Conservation (phyloP, 306 rosid genomes). For the Dalbergia oliveri region DNA sequence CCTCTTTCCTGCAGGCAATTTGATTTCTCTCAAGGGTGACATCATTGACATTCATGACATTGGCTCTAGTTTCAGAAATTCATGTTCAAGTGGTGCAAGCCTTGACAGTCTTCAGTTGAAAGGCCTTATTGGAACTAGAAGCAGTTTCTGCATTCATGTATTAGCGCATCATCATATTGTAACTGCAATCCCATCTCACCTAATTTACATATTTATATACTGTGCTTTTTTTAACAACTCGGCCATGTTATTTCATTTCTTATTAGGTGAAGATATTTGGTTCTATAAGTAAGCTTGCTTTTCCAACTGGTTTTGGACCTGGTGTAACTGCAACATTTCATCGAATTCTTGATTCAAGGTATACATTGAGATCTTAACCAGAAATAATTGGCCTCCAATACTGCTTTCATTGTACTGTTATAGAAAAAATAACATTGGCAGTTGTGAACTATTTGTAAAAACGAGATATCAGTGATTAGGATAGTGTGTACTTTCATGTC, state of each 20-base stretch:
- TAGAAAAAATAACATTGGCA: constrained; percentile 8
- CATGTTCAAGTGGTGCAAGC: constrained; percentile 54
- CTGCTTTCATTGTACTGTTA: constrained; percentile 29
- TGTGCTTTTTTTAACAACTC: constrained; percentile 30
- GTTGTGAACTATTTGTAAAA: constrained; percentile 20
- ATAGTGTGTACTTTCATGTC: constrained; percentile 26
- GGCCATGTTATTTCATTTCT: constrained; percentile 40
- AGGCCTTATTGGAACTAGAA: constrained; percentile 51
- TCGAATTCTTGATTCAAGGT: constrained; percentile 82
- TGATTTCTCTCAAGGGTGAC: constrained; percentile 65
- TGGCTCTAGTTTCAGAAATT: constrained; percentile 50
- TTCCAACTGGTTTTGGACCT: constrained; percentile 87
- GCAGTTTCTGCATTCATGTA: constrained; percentile 74
- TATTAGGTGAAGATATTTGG: constrained; percentile 74
- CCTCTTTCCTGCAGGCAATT: constrained; percentile 79
- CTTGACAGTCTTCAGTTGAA: constrained; percentile 52
- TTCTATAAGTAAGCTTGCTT: constrained; percentile 51
- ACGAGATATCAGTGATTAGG: background rate
- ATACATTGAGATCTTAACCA: constrained; percentile 34
- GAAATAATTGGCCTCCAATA: constrained; percentile 28
- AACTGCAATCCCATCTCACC: constrained; percentile 43
- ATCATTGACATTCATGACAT: constrained; percentile 64
- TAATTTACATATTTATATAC: constrained; percentile 26
- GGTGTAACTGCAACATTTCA: constrained; percentile 81
- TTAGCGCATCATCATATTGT: constrained; percentile 68